phyloP scores from a whole-genome alignment of 441 rosid species.

The Flueggea neowawraea region DNA sequence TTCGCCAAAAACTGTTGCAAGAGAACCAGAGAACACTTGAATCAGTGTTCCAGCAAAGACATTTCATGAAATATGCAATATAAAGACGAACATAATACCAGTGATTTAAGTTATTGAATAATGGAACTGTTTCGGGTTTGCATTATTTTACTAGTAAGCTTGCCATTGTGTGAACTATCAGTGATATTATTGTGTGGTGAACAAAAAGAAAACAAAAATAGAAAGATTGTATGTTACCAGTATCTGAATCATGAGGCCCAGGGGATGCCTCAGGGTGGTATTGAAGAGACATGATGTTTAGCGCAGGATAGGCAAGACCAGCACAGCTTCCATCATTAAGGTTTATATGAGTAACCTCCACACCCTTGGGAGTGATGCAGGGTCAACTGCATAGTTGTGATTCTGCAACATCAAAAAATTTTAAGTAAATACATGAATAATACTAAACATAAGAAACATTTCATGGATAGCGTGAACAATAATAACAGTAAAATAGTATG shows the following conservation, averaged over 20 bases:
- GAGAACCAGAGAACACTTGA: not conserved
- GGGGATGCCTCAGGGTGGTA: slow-evolving; percentile 86
- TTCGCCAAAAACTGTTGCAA: slow-evolving; percentile 47
- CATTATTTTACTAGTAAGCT: no score
- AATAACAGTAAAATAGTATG: not conserved
- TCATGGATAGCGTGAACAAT: not conserved
- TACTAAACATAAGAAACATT: not conserved
- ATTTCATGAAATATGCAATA: not conserved
- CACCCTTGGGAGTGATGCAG: slow-evolving; percentile 63
- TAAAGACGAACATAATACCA: not conserved
- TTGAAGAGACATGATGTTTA: slow-evolving; percentile 62
- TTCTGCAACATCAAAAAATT: slow-evolving; percentile 37
- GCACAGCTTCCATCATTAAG: slow-evolving; percentile 80
- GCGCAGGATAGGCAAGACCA: slow-evolving; percentile 55
- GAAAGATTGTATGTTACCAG: slow-evolving; percentile 22
- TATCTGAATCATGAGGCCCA: slow-evolving; percentile 74
- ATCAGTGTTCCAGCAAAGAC: not conserved
- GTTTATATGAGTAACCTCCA: slow-evolving; percentile 66
- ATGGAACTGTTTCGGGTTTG: no score
- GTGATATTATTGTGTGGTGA: not conserved
- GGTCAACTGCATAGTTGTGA: slow-evolving; percentile 79
- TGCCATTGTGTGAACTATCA: no score
- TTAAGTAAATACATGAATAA: not conserved
- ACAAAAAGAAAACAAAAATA: not conserved
- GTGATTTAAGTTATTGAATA: no score